phyloP scores from a whole-genome alignment of 2,329 filamentous ascomycete genomes.

The Colletotrichum siamense region DNA sequence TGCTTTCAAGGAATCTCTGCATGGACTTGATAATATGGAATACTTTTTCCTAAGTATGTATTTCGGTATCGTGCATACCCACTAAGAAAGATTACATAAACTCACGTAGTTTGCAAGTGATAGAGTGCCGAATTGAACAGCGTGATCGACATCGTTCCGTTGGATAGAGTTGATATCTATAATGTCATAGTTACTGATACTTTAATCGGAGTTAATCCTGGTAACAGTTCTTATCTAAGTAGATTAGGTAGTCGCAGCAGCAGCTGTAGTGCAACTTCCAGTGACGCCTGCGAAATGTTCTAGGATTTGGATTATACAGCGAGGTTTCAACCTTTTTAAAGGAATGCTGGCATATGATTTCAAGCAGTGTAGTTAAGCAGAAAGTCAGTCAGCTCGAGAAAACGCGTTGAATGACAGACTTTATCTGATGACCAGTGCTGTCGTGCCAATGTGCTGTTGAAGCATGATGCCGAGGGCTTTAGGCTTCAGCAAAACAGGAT shows the following conservation, averaged over 20 bases:
- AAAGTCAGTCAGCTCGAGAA: neutral
- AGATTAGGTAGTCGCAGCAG: too few relatives aligned
- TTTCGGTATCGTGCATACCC: neutral
- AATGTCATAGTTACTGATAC: neutral
- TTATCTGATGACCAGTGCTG: neutral
- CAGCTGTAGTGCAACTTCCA: too few relatives aligned
- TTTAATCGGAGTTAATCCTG: neutral
- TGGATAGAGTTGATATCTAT: too few relatives aligned
- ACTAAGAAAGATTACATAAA: neutral
- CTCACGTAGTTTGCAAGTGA: neutral
- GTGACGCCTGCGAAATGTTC: too few relatives aligned
- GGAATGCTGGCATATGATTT: too few relatives aligned
- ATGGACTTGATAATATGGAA: neutral
- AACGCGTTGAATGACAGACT: neutral
- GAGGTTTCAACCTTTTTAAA: too few relatives aligned
- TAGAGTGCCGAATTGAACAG: neutral
- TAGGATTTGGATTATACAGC: too few relatives aligned
- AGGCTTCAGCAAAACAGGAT: neutral
- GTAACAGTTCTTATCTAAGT: too few relatives aligned
- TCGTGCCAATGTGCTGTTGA: neutral
- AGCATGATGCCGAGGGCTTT: neutral
- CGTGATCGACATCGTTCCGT: neutral
- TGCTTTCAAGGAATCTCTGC: neutral
- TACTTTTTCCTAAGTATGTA: neutral
- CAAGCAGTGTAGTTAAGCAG: too few relatives aligned